Conservation (phyloP, 768 basidiomycete genomes). For the Paxillus ammoniavirescens region DNA sequence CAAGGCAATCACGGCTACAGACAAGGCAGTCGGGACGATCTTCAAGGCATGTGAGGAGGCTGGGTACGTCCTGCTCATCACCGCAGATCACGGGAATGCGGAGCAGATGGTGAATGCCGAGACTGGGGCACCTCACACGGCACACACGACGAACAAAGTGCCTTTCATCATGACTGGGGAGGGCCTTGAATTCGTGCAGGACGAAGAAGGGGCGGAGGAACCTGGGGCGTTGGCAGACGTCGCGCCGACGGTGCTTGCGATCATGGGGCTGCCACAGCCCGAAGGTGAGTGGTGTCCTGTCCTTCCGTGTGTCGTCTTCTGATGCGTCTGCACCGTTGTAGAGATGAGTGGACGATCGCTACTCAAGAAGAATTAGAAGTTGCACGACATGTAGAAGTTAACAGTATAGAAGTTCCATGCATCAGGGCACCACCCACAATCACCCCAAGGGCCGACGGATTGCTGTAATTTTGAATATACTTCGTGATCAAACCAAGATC, state of each 20-base stretch:
- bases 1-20: conserved; percentile 82
- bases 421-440: too few species aligned
- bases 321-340: conserved; percentile 3
- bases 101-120: conserved; percentile 88
- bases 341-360: conserved; percentile 31
- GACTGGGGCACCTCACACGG: conserved; percentile 86
- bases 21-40: conserved; percentile 84
- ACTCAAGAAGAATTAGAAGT: conserved; percentile 24
- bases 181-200: conserved; percentile 51
- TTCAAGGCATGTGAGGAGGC: conserved; percentile 82
- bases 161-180: conserved; percentile 86
- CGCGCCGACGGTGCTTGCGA: conserved; percentile 81
- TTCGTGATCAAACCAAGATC: too few species aligned
- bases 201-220: conserved; percentile 54
- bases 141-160: conserved; percentile 85
- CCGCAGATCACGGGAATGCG: conserved; percentile 94
- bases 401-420: too few species aligned
- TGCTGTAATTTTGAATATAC: too few species aligned
- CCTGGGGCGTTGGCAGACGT: conserved; percentile 85
- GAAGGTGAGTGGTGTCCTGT: conserved; percentile 45
- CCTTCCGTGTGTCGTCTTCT: not conserved
- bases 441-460: too few species aligned
- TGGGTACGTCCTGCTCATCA: conserved; percentile 85
- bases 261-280: conserved; percentile 72
- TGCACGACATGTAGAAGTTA: conserved; percentile 11